Evolutionary conservation across 2,329 filamentous ascomycete genomes (phyloP).

Genomic region (Diplocarpon mali): DNA sequence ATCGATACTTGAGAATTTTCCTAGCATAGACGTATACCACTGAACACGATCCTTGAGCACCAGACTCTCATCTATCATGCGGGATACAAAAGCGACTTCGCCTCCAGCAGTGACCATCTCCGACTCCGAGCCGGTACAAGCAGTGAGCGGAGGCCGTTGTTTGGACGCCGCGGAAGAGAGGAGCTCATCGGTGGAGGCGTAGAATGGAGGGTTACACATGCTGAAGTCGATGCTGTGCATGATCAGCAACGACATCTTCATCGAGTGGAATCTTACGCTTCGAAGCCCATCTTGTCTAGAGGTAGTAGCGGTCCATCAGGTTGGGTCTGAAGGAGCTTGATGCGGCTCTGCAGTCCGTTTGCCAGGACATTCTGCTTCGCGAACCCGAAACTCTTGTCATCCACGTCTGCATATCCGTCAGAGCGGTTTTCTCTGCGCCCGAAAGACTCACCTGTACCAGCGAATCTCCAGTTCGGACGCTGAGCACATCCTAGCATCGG

Average conservation of each 20-base stretch:
- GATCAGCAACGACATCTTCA: conserved; percentile 8
- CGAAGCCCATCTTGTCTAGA: conserved; percentile 40
- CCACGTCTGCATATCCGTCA: conserved; percentile 49
- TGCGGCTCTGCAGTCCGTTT: conserved; percentile 55
- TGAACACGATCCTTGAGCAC: conserved; percentile 47
- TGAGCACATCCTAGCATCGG: conserved; percentile 66
- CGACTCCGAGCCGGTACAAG: conserved; percentile 62
- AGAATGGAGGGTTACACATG: conserved; percentile 96
- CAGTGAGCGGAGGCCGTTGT: conserved; percentile 54
- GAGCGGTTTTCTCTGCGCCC: conserved; percentile 25
- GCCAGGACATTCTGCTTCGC: conserved; percentile 55
- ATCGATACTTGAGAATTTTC: conserved; percentile 62
- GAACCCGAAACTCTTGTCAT: conserved; percentile 53
- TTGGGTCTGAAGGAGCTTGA: conserved; percentile 49
- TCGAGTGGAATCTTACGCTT: conserved; percentile 22
- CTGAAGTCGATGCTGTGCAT: conserved; percentile 57
- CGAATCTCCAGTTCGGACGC: conserved; percentile 59
- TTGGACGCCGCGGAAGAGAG: conserved; percentile 54
- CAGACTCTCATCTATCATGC: conserved; percentile 61
- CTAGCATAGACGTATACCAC: conserved; percentile 91
- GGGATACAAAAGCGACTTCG: conserved; percentile 62
- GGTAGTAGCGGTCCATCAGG: conserved; percentile 44
- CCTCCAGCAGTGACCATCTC: conserved; percentile 84
- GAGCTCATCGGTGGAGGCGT: conserved; percentile 63
- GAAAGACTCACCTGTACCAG: conserved; percentile 44